A percentile compares a stretch with the other conserved stretches of the same genome.
Evolutionary conservation across 164 flowering plant species (phyloP).

Genomic region (Brasenia schreberi): DNA sequence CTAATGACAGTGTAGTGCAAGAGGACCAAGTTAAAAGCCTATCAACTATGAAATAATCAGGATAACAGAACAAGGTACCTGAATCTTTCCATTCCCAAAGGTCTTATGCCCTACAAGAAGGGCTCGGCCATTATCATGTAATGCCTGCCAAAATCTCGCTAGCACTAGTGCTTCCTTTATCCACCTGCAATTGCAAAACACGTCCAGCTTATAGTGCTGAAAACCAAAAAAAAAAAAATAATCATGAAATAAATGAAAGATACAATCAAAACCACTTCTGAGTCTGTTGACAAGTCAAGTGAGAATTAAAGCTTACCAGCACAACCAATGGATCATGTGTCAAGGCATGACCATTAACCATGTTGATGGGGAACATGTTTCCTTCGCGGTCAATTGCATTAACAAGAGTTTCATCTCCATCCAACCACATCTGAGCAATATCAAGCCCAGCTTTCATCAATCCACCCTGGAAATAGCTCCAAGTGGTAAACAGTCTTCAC

Average conservation of each 20-base stretch:
- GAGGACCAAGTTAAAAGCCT: too few species aligned
- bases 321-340: conserved; percentile 95
- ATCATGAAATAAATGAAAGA: background rate
- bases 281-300: background rate
- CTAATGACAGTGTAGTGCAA: too few species aligned
- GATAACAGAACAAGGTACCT: conserved; percentile 29
- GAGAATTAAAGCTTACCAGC: conserved; percentile 42
- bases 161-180: conserved; percentile 97
- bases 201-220: too few species aligned
- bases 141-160: conserved; percentile 95
- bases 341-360: conserved; percentile 81
- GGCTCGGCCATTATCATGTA: conserved; percentile 94
- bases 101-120: conserved; percentile 81
- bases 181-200: conserved; percentile 34
- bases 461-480: conserved; percentile 50
- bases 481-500: background rate
- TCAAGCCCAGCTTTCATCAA: conserved; percentile 89
- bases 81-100: conserved; percentile 95
- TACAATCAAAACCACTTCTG: background rate
- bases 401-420: conserved; percentile 93
- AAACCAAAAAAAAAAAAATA: background rate
- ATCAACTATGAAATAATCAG: too few species aligned
- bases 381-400: conserved; percentile 87
- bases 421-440: conserved; percentile 97
- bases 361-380: conserved; percentile 61